Evolutionary conservation across 2,329 filamentous ascomycete genomes (phyloP).

Genomic region (Colletotrichum noveboracense): DNA sequence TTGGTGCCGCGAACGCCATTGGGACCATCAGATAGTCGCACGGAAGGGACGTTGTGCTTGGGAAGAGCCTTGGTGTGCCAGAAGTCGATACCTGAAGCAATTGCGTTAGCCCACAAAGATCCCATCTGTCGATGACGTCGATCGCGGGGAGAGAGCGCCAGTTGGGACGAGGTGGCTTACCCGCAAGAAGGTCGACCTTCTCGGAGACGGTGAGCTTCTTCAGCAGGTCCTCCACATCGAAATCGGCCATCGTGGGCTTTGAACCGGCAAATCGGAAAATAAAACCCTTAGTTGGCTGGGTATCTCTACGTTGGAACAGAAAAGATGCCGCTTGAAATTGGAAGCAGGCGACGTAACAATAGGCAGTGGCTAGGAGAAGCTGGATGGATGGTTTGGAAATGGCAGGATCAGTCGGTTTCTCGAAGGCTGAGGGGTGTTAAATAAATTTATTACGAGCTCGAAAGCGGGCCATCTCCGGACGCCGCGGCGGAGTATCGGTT

Average conservation of each 20-base stretch:
- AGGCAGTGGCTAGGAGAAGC: neutral
- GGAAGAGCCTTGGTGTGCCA: constrained; percentile 71
- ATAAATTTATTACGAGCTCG: constrained; percentile 1
- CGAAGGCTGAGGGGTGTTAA: constrained; percentile 1
- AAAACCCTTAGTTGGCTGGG: neutral
- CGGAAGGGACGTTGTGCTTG: constrained; percentile 64
- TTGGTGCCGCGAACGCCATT: constrained; percentile 72
- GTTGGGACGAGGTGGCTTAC: constrained; percentile 31
- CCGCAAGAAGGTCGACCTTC: constrained; percentile 59
- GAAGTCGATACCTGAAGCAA: constrained; percentile 63
- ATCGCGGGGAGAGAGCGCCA: neutral
- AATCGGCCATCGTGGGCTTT: constrained; percentile 38
- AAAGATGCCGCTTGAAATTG: neutral
- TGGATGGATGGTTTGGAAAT: neutral
- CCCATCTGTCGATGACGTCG: neutral
- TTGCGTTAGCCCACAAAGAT: neutral
- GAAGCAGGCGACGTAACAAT: neutral
- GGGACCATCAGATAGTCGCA: constrained; percentile 72
- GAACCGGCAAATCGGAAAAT: neutral
- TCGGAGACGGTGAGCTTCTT: constrained; percentile 58
- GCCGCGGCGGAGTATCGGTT: neutral
- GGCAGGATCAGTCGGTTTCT: neutral
- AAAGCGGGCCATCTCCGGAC: constrained; percentile 8
- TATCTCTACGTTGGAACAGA: neutral
- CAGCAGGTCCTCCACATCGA: constrained; percentile 59